These are phyloP conservation scores for Coleophoma crateriformis DNA, from an alignment of 2,329 filamentous ascomycete species.

Conservation along the genomic window DNA sequence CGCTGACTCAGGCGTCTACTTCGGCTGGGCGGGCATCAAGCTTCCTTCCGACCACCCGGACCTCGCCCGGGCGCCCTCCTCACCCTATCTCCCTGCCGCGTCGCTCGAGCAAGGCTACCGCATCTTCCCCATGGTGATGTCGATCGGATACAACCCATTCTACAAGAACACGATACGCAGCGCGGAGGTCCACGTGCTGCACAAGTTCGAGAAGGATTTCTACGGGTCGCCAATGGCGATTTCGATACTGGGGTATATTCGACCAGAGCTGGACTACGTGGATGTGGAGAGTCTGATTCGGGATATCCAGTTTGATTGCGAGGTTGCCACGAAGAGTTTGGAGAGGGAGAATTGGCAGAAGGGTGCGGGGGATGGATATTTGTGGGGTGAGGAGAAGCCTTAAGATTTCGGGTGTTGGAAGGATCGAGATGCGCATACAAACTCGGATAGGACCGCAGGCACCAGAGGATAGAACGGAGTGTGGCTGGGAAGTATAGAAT, in stretches of 20 bases:
- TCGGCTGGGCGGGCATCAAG: constrained; percentile 77
- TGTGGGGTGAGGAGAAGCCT: constrained; percentile 7
- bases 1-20: constrained; percentile 81
- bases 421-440: background rate
- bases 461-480: no score
- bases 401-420: constrained; percentile 9
- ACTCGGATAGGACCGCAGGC: no score
- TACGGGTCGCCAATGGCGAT: constrained; percentile 78
- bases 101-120: constrained; percentile 19
- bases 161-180: constrained; percentile 86
- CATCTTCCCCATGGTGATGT: constrained; percentile 85
- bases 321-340: constrained; percentile 72
- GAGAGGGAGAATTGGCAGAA: constrained; percentile 53
- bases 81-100: constrained; percentile 18
- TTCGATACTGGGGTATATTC: constrained; percentile 78
- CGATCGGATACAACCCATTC: constrained; percentile 94
- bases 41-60: constrained; percentile 42
- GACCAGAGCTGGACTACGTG: constrained; percentile 84
- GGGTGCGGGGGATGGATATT: constrained; percentile 2
- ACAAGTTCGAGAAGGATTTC: constrained; percentile 73
- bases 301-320: constrained; percentile 86
- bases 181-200: constrained; percentile 87
- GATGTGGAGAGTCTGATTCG: constrained; percentile 76
- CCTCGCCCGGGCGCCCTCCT: constrained; percentile 17
- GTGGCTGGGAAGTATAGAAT: no score